Evolutionary conservation across 805 yeast genomes (phyloP), one percentile per base, ranked within the genome.

Genomic region (Pichia scutulata): DNA sequence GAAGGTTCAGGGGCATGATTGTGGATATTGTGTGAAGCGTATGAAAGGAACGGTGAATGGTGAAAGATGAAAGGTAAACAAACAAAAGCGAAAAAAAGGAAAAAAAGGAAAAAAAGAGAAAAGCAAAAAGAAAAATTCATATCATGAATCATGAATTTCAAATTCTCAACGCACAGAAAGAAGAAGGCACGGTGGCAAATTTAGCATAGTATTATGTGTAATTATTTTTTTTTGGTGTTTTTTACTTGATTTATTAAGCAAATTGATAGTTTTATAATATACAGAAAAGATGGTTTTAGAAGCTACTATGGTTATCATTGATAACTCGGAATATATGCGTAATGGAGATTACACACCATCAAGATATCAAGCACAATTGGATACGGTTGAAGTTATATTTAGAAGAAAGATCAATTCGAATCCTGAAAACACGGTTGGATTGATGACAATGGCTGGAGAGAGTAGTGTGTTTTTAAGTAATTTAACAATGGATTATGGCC

Each of bases 241-340:
- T n/a, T n/a, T n/a, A n/a, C n/a, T n/a, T n/a, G n/a, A n/a, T n/a
- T n/a, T n/a, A n/a, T n/a, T n/a, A n/a, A n/a, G n/a, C n/a, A n/a
- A n/a, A n/a, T n/a, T n/a, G n/a, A n/a, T n/a, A n/a, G n/a, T n/a
- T n/a, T n/a, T n/a, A n/a, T n/a, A 26, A 10, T 9, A 26, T 2
- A 42, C 7, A 7, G 10, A 18, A 42, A 53, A 63, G 49, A 89
- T 89, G 97, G 97, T 85, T 56, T 78, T 90, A 61, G 99, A 93
- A 71, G 98, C 98, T 55, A 86, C 97, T 16, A 90, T 93, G 86
- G 79, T 93, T 55, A 88, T 89, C 62, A 78, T 93, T 63, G 99
- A 93, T 74, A 92, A 89, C 75, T 89, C 97, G 47, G 99, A 93
- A 71, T 92, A 77, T 68, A 86, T 90, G 80, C 78, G 99, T 62